These are phyloP conservation scores for Obba rivulosa DNA, from an alignment of 768 basidiomycete genomes.

Conservation along the genomic window DNA sequence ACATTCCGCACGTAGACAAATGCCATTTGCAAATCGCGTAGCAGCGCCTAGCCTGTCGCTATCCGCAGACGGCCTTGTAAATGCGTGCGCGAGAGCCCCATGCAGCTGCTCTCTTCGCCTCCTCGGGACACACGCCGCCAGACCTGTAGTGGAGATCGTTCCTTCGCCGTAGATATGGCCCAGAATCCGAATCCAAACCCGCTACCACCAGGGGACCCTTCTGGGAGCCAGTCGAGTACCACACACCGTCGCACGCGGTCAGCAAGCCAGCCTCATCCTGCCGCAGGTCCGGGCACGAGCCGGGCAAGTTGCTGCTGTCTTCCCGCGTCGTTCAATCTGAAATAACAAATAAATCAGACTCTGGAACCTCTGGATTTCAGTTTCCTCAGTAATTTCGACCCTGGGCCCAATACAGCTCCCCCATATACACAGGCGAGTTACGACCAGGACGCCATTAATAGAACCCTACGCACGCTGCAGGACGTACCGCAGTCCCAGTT, in stretches of 20 bases:
- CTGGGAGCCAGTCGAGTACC: background rate
- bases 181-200: background rate
- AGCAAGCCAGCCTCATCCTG: slow-evolving; percentile 15
- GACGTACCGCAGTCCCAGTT: slow-evolving; percentile 1
- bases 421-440: slow-evolving; percentile 10
- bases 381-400: slow-evolving; percentile 7
- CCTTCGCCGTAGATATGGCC: background rate
- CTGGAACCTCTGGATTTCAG: slow-evolving; percentile 9
- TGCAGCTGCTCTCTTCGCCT: too few relatives aligned
- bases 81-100: too few relatives aligned
- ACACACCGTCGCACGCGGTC: slow-evolving; percentile 12
- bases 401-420: background rate
- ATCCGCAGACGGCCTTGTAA: too few relatives aligned
- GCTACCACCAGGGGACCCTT: background rate
- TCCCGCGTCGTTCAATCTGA: background rate
- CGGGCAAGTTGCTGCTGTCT: slow-evolving; percentile 6
- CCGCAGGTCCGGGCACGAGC: slow-evolving; percentile 10
- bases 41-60: too few relatives aligned
- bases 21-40: too few relatives aligned
- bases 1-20: background rate
- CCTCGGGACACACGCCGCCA: too few relatives aligned
- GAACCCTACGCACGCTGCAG: slow-evolving; percentile 15
- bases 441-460: slow-evolving; percentile 16
- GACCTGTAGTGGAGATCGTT: too few relatives aligned
- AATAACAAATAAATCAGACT: slow-evolving; percentile 7